Evolutionary conservation across 345 rosid genomes (phyloP).

Genomic region (Barbarea vulgaris): DNA sequence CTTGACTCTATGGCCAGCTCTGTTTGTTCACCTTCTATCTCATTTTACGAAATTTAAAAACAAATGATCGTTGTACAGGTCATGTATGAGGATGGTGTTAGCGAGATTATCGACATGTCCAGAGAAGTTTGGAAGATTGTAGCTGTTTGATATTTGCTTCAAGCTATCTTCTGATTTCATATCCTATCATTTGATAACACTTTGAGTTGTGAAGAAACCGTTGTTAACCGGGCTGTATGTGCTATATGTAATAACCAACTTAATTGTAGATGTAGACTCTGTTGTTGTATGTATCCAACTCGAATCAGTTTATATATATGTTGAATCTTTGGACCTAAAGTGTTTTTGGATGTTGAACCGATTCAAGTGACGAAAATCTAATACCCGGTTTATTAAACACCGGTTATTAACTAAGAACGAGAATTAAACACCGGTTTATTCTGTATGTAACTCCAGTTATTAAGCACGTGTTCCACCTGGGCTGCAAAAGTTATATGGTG

Average conservation of each 20-base stretch:
- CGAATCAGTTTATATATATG: background rate
- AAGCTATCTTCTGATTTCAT: background rate
- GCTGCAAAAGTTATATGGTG: background rate
- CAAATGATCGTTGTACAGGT: slow-evolving; percentile 43
- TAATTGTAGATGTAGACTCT: background rate
- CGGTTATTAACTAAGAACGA: slow-evolving; percentile 4
- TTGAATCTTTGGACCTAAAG: background rate
- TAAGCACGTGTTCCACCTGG: slow-evolving; percentile 30
- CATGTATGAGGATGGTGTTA: slow-evolving; percentile 74
- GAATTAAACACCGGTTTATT: slow-evolving; percentile 16
- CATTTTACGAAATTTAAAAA: background rate
- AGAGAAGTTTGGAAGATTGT: slow-evolving; percentile 69
- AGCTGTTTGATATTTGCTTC: slow-evolving; percentile 37
- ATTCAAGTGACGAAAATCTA: background rate
- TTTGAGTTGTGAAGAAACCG: slow-evolving; percentile 9
- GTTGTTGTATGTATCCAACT: slow-evolving; percentile 9
- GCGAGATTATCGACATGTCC: slow-evolving; percentile 65
- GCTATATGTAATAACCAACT: background rate
- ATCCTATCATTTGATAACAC: background rate
- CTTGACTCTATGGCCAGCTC: background rate
- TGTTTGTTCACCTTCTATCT: slow-evolving; percentile 1
- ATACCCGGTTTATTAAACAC: background rate
- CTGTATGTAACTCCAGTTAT: background rate
- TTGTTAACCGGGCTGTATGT: slow-evolving; percentile 5
- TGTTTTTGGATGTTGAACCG: slow-evolving; percentile 5